Evolutionary conservation across 257 asterid genomes (phyloP).

Genomic region (Osmanthus fragrans): DNA sequence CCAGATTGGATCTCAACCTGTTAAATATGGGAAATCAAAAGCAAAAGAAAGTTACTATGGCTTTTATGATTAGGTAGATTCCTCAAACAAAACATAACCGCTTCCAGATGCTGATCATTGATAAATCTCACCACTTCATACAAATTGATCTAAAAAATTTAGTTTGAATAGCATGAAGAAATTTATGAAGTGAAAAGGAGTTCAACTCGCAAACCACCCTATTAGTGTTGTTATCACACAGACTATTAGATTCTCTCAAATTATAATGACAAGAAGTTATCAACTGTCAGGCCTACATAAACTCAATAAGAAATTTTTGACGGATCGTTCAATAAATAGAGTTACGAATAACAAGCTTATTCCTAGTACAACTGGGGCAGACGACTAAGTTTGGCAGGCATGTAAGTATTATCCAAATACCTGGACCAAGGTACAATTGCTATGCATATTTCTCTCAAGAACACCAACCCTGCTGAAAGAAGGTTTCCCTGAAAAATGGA

Average conservation of each 20-base stretch:
- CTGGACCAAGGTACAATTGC: slow-evolving; percentile 77
- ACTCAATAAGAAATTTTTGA: background rate
- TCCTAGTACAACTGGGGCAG: slow-evolving; percentile 4
- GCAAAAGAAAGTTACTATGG: background rate
- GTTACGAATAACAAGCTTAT: background rate
- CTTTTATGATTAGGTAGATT: background rate
- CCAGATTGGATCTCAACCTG: slow-evolving; percentile 96
- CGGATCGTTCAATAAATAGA: background rate
- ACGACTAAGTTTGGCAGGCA: slow-evolving; percentile 4
- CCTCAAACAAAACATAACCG: background rate
- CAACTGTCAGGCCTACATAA: background rate
- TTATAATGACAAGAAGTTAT: background rate
- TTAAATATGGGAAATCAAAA: slow-evolving; percentile 22
- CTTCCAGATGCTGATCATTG: background rate
- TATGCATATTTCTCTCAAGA: slow-evolving; percentile 66
- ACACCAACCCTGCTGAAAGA: slow-evolving; percentile 74
- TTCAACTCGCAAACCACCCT: background rate
- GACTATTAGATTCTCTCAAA: background rate
- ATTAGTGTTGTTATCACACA: background rate
- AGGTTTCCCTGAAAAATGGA: slow-evolving; percentile 71
- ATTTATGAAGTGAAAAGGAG: slow-evolving; percentile 2
- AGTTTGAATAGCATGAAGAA: background rate
- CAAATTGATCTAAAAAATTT: background rate
- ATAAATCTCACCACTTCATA: background rate
- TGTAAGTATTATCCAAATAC: slow-evolving; percentile 35